Base-by-base conservation (phyloP, 495 filamentous ascomycete species). In the Tirmania nivea region DNA sequence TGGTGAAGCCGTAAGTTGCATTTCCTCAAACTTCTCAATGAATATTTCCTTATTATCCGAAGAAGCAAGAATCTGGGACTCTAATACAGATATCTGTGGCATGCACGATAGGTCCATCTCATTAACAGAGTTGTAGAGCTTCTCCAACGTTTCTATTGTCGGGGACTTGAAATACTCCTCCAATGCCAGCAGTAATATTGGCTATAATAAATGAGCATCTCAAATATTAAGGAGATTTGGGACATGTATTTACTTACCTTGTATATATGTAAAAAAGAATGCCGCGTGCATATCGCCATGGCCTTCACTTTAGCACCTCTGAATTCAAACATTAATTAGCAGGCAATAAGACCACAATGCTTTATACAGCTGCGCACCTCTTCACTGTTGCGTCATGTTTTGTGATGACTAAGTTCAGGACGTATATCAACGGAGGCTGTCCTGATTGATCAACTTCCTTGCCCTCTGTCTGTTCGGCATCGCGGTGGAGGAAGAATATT, bases 221-320 rank as follows among this genome's bases (percentile, higher is more conserved):
- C 53, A 55, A 31, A 53, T 52, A 12, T 35, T n/a, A 50, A 56
- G 48, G 35, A 49, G 35, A 53, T 19, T 19, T 52, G 31, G 25
- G 21, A n/a, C 25, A 31, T 31, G 25, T 31, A 49, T 8, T 49
- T 51, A 56, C 69, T 50, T 63, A 86, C 86, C 76, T 96, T 97
- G 68, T 96, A 97, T 54, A 97, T 96, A 67, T 97, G 89, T 51
- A 97, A 73, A 65, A 97, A 97, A n/a, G 90, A 87, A 70, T 97
- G 90, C 49, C 89, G 73, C 5, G 90, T 97, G 69, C 90, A 97
- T 58, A 97, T 95, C n/a, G 90, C 90, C 90, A 97, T 97, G 2
- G 90, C 87, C 68, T 95, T 97, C 34, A 95, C 88, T 34, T 94
- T 79, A 2, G 90, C 92, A 53, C 90, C 90, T 75, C 88, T 84